Conservation (phyloP, 1,139 yeast species). For the Meyerozyma sp. region DNA sequence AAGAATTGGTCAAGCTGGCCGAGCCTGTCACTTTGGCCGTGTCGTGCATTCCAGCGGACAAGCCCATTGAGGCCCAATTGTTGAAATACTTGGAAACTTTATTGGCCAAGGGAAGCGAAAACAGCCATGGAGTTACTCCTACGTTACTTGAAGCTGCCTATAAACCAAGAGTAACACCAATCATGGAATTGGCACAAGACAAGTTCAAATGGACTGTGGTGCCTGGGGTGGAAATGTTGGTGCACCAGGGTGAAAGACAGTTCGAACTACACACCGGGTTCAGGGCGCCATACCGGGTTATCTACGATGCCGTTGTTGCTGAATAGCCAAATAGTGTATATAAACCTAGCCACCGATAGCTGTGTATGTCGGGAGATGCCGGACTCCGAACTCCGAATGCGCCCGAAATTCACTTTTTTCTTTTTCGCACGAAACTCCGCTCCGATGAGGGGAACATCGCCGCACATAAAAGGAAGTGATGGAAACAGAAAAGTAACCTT, state of each 20-base stretch:
- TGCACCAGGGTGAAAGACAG: slow-evolving; percentile 88
- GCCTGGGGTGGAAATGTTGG: slow-evolving; percentile 88
- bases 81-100: slow-evolving; percentile 42
- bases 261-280: slow-evolving; percentile 74
- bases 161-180: slow-evolving; percentile 79
- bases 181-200: slow-evolving; percentile 69
- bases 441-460: slow-evolving; percentile 2
- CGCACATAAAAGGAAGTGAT: not conserved
- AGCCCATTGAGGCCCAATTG: slow-evolving; percentile 56
- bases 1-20: slow-evolving; percentile 36
- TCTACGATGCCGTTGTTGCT: slow-evolving; percentile 53
- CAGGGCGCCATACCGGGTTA: slow-evolving; percentile 54
- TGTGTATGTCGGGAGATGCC: not conserved
- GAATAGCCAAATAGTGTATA: slow-evolving; percentile 13
- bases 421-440: slow-evolving; percentile 1
- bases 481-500: not conserved
- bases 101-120: slow-evolving; percentile 33
- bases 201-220: slow-evolving; percentile 63
- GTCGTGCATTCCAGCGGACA: slow-evolving; percentile 87
- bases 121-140: slow-evolving; percentile 36
- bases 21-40: slow-evolving; percentile 58
- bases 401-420: not conserved
- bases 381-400: not conserved
- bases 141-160: slow-evolving; percentile 86
- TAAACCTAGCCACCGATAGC: not conserved